phyloP scores from a whole-genome alignment of 306 rosid species.

The Trichosanthes cucumerina region DNA sequence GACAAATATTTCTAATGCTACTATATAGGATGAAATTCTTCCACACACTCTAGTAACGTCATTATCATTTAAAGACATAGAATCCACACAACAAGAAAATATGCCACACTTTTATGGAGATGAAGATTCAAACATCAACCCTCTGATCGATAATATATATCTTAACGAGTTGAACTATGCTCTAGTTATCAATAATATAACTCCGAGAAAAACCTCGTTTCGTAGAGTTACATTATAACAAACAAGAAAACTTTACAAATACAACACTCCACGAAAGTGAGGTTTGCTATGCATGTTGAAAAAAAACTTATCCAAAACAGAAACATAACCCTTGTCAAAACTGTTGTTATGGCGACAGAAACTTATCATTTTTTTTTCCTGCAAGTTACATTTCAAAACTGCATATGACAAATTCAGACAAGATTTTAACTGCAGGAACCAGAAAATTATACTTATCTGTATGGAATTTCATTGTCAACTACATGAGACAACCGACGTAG shows the following conservation, averaged over 20 bases:
- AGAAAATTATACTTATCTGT: not conserved
- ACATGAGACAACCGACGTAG: conserved; percentile 90
- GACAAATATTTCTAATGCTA: too few relatives aligned
- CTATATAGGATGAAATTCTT: too few relatives aligned
- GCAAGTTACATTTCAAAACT: not conserved
- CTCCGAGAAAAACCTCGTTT: not conserved
- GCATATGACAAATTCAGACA: not conserved
- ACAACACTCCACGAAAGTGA: not conserved
- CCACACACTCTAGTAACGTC: too few relatives aligned
- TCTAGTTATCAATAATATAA: too few relatives aligned
- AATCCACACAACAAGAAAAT: too few relatives aligned
- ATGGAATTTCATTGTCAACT: conserved; percentile 4
- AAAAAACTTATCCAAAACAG: not conserved
- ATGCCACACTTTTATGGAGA: too few relatives aligned
- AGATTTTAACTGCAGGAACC: not conserved
- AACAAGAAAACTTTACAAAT: not conserved
- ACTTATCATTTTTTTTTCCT: not conserved
- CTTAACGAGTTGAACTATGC: too few relatives aligned
- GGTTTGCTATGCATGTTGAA: not conserved
- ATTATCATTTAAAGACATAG: too few relatives aligned
- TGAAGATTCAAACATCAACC: too few relatives aligned
- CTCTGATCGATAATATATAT: too few relatives aligned
- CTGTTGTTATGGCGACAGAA: not conserved
- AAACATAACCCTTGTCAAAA: not conserved
- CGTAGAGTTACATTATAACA: not conserved